phyloP scores from a whole-genome alignment of 129 eudicot genomes.

The Silybum marianum region DNA sequence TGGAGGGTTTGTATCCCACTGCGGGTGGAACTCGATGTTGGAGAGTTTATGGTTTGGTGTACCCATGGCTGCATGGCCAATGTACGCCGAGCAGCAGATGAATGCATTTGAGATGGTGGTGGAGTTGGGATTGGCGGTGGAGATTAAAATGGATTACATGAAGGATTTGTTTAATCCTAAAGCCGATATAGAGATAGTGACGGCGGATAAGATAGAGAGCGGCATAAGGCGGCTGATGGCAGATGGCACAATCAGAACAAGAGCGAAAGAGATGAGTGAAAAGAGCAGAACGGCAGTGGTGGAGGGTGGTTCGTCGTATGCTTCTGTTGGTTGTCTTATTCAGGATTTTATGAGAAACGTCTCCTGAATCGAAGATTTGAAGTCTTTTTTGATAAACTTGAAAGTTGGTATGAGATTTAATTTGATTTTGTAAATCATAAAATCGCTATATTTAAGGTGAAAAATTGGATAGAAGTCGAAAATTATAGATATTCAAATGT shows the following conservation, averaged over 20 bases:
- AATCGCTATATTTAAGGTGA: no score
- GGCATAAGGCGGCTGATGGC: conserved; percentile 36
- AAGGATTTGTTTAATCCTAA: not conserved
- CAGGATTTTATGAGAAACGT: conserved; percentile 9
- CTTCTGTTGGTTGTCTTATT: conserved; percentile 9
- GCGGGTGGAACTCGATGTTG: conserved; percentile 40
- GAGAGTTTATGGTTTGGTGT: conserved; percentile 46
- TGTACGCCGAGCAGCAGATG: conserved; percentile 46
- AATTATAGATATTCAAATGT: no score
- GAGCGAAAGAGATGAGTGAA: conserved; percentile 32
- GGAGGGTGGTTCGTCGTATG: conserved; percentile 26
- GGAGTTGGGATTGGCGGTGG: conserved; percentile 43
- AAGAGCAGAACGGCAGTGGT: conserved; percentile 27
- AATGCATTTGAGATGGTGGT: conserved; percentile 45
- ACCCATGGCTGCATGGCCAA: conserved; percentile 42
- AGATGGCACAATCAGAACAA: conserved; percentile 9
- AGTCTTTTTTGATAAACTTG: not conserved
- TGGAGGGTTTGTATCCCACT: conserved; percentile 46
- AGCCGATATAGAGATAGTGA: not conserved
- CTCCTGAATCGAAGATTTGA: not conserved
- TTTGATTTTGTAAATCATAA: no score
- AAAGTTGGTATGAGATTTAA: not conserved
- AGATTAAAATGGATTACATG: conserved; percentile 28
- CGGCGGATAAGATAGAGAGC: conserved; percentile 25
- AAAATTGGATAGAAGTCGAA: no score